Evolutionary conservation across 495 filamentous ascomycete species (phyloP).

Genomic region (Aspergillus wentii): DNA sequence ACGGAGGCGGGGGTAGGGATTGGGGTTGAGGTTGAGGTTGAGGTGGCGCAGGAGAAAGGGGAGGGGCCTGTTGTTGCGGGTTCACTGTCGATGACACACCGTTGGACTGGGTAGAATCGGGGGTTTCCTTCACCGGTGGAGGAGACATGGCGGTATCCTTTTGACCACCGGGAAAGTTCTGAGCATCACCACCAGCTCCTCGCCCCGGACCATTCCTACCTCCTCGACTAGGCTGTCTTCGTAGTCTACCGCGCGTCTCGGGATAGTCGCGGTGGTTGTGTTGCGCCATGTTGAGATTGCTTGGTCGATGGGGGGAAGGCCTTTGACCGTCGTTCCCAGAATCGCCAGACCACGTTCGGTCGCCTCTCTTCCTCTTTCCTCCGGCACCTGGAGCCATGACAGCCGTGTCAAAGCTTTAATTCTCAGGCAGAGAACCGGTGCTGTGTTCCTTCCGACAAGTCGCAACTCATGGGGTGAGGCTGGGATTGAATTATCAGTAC

Average conservation of each 20-base stretch:
- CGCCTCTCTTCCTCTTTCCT: conserved; percentile 56
- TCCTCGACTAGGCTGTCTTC: conserved; percentile 40
- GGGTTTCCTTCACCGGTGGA: conserved; percentile 23
- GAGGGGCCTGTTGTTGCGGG: conserved; percentile 8
- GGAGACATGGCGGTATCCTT: conserved; percentile 35
- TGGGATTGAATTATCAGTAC: conserved; percentile 16
- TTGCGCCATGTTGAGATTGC: conserved; percentile 54
- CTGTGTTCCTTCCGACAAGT: conserved; percentile 27
- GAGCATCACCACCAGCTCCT: conserved; percentile 20
- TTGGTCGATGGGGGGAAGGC: conserved; percentile 62
- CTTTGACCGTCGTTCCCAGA: conserved; percentile 46
- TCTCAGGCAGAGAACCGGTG: conserved; percentile 24
- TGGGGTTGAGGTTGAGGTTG: conserved; percentile 17
- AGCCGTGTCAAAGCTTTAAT: conserved; percentile 18
- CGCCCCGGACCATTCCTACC: conserved; percentile 34
- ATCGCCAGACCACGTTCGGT: conserved; percentile 48
- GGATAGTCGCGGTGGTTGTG: conserved; percentile 45
- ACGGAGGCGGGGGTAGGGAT: conserved; percentile 13
- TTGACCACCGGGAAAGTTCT: conserved; percentile 28
- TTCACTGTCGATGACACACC: conserved; percentile 4
- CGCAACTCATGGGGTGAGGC: conserved; percentile 35
- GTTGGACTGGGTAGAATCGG: conserved; percentile 21
- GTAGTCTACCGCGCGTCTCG: conserved; percentile 39
- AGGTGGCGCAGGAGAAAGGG: conserved; percentile 12
- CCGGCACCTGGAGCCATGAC: conserved; percentile 49